These are phyloP conservation scores for Fonsecaea nubica DNA, from an alignment of 2,329 filamentous ascomycete genomes.

Conservation along the genomic window DNA sequence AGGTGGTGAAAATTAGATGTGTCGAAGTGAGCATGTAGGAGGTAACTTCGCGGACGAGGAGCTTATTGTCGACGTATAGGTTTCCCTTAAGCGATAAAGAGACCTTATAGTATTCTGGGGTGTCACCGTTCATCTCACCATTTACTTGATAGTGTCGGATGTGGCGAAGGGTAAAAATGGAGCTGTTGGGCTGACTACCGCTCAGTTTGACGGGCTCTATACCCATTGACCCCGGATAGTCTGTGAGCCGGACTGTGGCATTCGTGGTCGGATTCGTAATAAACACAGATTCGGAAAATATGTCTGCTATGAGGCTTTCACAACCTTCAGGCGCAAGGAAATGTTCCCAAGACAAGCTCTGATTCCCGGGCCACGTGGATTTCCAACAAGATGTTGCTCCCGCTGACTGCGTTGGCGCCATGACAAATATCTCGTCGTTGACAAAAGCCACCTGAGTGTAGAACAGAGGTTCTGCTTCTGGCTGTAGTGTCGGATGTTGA, in stretches of 20 bases:
- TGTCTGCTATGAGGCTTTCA: constrained; percentile 32
- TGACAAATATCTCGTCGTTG: constrained; percentile 52
- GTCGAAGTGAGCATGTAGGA: constrained; percentile 82
- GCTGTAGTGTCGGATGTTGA: constrained; percentile 12
- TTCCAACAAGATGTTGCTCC: constrained; percentile 44
- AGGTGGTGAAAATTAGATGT: constrained; percentile 91
- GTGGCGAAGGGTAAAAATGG: constrained; percentile 19
- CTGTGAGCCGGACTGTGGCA: constrained; percentile 20
- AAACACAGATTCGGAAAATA: constrained; percentile 26
- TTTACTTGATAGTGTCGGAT: background rate
- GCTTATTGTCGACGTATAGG: constrained; percentile 76
- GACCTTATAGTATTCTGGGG: constrained; percentile 43
- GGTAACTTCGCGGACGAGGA: constrained; percentile 85
- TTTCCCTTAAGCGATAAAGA: constrained; percentile 78
- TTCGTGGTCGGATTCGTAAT: constrained; percentile 19
- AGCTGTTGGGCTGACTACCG: constrained; percentile 27
- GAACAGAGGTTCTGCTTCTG: constrained; percentile 4
- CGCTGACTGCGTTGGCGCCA: constrained; percentile 45
- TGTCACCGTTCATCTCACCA: constrained; percentile 22
- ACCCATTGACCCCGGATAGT: background rate
- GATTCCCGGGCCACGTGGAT: constrained; percentile 15
- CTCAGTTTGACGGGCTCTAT: constrained; percentile 9
- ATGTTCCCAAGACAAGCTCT: constrained; percentile 11
- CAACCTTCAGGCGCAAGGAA: constrained; percentile 8
- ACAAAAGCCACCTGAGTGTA: constrained; percentile 56